Conservation (phyloP, 495 filamentous ascomycete genomes). For the Lasiosphaeris hirsuta region DNA sequence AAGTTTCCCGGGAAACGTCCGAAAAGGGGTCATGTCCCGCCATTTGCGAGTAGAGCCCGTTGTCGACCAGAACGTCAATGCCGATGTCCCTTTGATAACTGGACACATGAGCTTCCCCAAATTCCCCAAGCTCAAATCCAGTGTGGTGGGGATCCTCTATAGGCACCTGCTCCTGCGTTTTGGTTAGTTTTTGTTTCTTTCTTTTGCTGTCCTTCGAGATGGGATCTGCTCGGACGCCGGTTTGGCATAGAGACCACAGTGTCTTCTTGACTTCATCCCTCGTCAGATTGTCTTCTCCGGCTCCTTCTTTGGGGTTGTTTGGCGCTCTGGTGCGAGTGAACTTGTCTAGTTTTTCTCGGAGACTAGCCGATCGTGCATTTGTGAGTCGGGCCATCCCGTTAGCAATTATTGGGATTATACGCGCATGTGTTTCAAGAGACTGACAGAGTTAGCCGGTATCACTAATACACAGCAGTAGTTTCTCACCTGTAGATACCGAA, state of each 20-base stretch:
- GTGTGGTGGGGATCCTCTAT: background rate
- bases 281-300: background rate
- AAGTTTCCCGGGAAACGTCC: too few species aligned
- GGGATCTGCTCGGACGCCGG: constrained; percentile 17
- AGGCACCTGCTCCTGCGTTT: background rate
- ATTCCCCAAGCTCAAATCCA: too few species aligned
- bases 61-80: too few species aligned
- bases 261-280: constrained; percentile 9
- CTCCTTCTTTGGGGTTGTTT: background rate
- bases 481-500: constrained; percentile 38
- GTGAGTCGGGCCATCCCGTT: constrained; percentile 20
- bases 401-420: constrained; percentile 22
- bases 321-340: background rate
- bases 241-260: constrained; percentile 28
- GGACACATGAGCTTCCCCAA: too few species aligned
- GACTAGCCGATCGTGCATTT: constrained; percentile 21
- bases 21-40: too few species aligned
- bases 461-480: background rate
- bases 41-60: too few species aligned
- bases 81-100: too few species aligned
- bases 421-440: constrained; percentile 25
- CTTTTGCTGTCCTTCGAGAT: constrained; percentile 1
- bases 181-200: background rate
- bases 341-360: constrained; percentile 21
- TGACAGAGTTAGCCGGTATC: constrained; percentile 7